Base-by-base conservation (phyloP, 2,329 filamentous ascomycete genomes). In the Colletotrichum noveboracense region DNA sequence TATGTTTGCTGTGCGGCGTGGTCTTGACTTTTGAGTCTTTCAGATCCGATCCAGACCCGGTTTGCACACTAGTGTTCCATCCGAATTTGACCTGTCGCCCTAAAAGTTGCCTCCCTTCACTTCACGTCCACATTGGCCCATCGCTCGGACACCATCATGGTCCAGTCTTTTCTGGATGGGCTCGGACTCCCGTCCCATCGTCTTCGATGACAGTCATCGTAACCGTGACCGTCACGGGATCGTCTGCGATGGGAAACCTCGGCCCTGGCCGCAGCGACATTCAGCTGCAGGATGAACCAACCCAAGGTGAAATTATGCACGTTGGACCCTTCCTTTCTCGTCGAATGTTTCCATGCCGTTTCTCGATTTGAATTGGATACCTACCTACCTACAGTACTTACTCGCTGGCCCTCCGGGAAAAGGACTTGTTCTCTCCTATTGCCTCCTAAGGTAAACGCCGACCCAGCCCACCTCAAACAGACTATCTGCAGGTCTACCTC, bases 71-170 rank as follows among this genome's bases (percentile, higher is more conserved):
- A 21, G 61, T 13, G 58, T 34, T 71, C 38, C 60, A 64, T 70
- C 71, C 71, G 65, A 73, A 71, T 65, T 43, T 71, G 66, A 74
- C 24, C 65, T 56, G 43, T 43, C 61, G 61, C 34, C 61, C 32
- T 62, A 38, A 32, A 62, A 38, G 14, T 4, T 18, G 16, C 36
- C 36, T 43, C 36, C 36, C 34, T 36, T 43, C 36, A 18, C 36
- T 18, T 43, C 36, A 36, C 34, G 34, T 36, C 34, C 34, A 16
- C 7, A 36, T 43, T 9, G 7, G 8, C 16, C 43, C 43, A 21
- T 52, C 4, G 43, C 43, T 52, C 10, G n/a, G 43, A 21, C 43
- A 52, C 43, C 43, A 21, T 52, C 43, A 21, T 52, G n/a, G n/a
- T 34, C 32, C 32, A 34, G 32, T 52, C 43, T 52, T 21, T 52